phyloP scores from a whole-genome alignment of 2,329 filamentous ascomycete genomes.

The Ceratocystis papillata region DNA sequence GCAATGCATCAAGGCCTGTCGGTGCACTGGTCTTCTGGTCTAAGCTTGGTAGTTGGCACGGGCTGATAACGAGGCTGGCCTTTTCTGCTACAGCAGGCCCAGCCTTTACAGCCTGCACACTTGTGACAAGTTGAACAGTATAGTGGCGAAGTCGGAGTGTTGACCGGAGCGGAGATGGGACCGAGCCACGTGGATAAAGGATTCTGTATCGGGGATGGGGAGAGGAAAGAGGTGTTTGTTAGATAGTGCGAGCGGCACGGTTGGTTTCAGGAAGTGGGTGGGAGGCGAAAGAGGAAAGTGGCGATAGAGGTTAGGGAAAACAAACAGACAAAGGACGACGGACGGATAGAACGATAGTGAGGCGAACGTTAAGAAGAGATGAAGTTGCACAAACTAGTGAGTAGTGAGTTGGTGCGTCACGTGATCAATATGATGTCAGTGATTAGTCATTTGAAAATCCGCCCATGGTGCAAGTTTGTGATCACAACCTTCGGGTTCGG shows the following conservation, averaged over 20 bases:
- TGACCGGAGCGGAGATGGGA: constrained; percentile 12
- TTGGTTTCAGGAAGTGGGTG: not conserved
- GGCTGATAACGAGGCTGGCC: not conserved
- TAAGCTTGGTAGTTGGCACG: not conserved
- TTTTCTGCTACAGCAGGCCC: too few species aligned
- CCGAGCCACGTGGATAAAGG: constrained; percentile 11
- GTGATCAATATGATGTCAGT: not conserved
- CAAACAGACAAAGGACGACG: too few species aligned
- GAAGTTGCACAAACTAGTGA: not conserved
- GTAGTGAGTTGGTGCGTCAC: not conserved
- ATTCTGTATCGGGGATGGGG: not conserved
- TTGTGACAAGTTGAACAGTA: not conserved
- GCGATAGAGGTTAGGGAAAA: not conserved
- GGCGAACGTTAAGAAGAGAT: not conserved
- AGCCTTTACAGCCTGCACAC: not conserved
- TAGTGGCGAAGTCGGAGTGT: not conserved
- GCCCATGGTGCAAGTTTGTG: not conserved
- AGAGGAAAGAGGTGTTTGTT: not conserved
- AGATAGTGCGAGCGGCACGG: not conserved
- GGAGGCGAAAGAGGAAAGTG: not conserved
- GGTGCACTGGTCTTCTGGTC: not conserved
- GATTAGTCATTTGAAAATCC: not conserved
- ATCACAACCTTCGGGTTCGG: not conserved
- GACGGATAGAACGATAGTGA: not conserved
- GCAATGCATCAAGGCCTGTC: not conserved